Evolutionary conservation across 768 basidiomycete species (phyloP).

Genomic region (Tulasnella sp.): DNA sequence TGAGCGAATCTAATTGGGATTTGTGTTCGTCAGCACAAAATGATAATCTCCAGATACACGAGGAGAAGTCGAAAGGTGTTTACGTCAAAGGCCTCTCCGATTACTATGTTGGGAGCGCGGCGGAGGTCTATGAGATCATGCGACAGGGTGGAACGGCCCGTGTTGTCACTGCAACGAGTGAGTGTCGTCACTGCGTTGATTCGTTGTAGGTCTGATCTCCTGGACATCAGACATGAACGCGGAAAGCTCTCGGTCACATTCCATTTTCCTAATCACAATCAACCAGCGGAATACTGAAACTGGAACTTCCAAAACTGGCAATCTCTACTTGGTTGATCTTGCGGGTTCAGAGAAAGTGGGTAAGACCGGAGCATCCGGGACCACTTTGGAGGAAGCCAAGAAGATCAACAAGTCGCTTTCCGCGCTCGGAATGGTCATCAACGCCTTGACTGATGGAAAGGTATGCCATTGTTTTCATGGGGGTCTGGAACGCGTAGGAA

Average conservation of each 20-base stretch:
- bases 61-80: slow-evolving; percentile 93
- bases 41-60: slow-evolving; percentile 96
- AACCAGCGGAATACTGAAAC: slow-evolving; percentile 93
- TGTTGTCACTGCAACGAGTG: slow-evolving; percentile 89
- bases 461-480: slow-evolving; percentile 32
- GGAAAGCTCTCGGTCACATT: slow-evolving; percentile 96
- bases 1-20: neutral
- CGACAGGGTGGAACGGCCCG: slow-evolving; percentile 84
- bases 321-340: slow-evolving; percentile 93
- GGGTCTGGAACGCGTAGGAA: slow-evolving; percentile 2
- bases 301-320: slow-evolving; percentile 91
- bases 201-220: neutral
- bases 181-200: slow-evolving; percentile 25
- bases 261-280: slow-evolving; percentile 96
- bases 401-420: slow-evolving; percentile 99
- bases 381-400: slow-evolving; percentile 98
- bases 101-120: slow-evolving; percentile 91
- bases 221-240: slow-evolving; percentile 84
- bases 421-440: slow-evolving; percentile 98
- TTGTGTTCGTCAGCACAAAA: slow-evolving; percentile 57
- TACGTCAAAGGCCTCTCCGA: slow-evolving; percentile 97
- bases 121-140: slow-evolving; percentile 99
- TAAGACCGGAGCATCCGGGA: slow-evolving; percentile 97
- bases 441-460: slow-evolving; percentile 92
- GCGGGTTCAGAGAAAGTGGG: slow-evolving; percentile 99